These are phyloP conservation scores for Marchantia paleacea DNA, from an alignment of 225 moss, liverwort and hornwort genomes.

Conservation along the genomic window DNA sequence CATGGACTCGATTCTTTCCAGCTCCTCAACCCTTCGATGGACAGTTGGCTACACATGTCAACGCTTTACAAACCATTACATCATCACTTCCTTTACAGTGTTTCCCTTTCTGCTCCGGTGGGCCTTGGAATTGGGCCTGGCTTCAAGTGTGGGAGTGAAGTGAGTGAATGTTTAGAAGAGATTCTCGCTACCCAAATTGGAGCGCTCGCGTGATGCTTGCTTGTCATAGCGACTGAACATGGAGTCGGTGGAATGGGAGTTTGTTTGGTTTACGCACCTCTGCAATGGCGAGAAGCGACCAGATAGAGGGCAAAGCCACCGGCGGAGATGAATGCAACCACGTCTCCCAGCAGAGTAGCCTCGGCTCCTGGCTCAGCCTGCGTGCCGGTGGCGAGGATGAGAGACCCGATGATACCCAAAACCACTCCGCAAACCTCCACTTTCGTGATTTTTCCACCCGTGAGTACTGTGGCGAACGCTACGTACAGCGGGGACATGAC, in stretches of 20 bases:
- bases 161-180: too few species aligned
- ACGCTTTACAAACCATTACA: too few species aligned
- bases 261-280: background rate
- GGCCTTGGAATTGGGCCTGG: too few species aligned
- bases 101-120: too few species aligned
- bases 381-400: constrained; percentile 8
- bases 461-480: background rate
- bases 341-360: constrained; percentile 6
- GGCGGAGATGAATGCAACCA: constrained; percentile 7
- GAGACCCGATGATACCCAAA: constrained; percentile 14
- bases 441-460: background rate
- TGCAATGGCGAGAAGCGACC: background rate
- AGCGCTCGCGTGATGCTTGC: too few species aligned
- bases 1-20: too few species aligned
- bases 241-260: background rate
- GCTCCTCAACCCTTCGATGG: too few species aligned
- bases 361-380: background rate
- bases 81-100: too few species aligned
- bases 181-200: too few species aligned
- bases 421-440: background rate
- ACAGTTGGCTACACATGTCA: too few species aligned
- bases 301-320: constrained; percentile 19
- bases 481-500: constrained; percentile 14
- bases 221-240: background rate
- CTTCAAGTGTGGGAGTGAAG: too few species aligned